These are phyloP conservation scores for Starmerella stigmatis DNA, from an alignment of 805 yeast genomes.

Conservation along the genomic window DNA sequence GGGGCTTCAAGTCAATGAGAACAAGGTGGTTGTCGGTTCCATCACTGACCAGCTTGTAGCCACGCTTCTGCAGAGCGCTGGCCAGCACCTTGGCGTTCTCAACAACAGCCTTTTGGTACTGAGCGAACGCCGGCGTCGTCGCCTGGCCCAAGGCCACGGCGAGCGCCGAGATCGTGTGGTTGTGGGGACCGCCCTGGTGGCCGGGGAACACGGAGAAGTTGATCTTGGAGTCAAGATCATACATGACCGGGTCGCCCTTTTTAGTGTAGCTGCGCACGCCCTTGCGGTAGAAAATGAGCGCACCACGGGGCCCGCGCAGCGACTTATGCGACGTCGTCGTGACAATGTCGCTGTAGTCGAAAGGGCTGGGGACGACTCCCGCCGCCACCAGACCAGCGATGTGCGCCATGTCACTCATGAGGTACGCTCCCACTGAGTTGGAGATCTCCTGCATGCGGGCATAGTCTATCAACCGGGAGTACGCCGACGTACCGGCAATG, in stretches of 20 bases:
- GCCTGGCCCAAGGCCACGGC: constrained; percentile 95
- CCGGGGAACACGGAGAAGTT: constrained; percentile 98
- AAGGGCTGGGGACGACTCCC: constrained; percentile 86
- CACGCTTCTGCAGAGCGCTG: constrained; percentile 49
- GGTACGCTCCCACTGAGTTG: constrained; percentile 84
- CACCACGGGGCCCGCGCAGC: constrained; percentile 97
- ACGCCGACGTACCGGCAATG: constrained; percentile 97
- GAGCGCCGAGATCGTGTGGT: constrained; percentile 92
- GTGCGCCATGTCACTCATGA: constrained; percentile 94
- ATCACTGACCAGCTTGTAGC: constrained; percentile 70
- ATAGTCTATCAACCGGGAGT: constrained; percentile 83
- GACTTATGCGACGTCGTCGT: constrained; percentile 98
- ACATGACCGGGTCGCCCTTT: constrained; percentile 76
- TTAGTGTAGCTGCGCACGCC: constrained; percentile 71
- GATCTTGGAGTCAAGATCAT: constrained; percentile 82
- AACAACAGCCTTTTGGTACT: constrained; percentile 75
- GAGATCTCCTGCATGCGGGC: constrained; percentile 83
- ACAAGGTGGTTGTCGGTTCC: constrained; percentile 96
- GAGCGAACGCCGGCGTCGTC: constrained; percentile 71
- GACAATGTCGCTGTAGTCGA: constrained; percentile 86
- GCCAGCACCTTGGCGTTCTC: constrained; percentile 74
- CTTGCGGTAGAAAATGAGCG: constrained; percentile 93
- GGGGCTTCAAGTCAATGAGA: constrained; percentile 67
- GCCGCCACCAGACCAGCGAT: constrained; percentile 94
- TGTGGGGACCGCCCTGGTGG: constrained; percentile 99